Conservation (phyloP, 805 yeast genomes). For the Cyberlindnera japonica region DNA sequence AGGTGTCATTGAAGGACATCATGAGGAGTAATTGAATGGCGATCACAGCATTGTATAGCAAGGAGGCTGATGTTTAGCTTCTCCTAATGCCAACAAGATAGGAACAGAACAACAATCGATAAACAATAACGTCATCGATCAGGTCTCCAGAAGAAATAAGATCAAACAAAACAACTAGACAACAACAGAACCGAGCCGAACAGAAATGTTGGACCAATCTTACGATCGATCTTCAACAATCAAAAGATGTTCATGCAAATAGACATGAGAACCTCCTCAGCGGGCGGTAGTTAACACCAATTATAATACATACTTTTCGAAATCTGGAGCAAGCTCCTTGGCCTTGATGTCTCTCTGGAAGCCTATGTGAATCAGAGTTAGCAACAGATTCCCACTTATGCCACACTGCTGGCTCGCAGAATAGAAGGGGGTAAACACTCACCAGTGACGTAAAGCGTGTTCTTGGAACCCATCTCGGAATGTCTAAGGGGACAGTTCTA, state of each 20-base stretch:
- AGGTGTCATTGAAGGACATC: too few species aligned
- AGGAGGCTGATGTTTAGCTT: too few species aligned
- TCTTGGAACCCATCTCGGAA: constrained; percentile 26
- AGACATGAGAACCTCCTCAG: not conserved
- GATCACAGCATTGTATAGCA: too few species aligned
- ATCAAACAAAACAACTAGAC: not conserved
- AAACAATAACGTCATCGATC: too few species aligned
- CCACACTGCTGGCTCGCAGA: too few species aligned
- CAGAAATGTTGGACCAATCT: too few species aligned
- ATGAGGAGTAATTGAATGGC: too few species aligned
- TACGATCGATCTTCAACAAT: not conserved
- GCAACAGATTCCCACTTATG: too few species aligned
- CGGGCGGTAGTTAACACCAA: not conserved
- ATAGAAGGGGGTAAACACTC: too few species aligned
- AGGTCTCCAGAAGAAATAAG: not conserved
- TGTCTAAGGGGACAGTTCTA: not conserved
- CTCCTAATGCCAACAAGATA: too few species aligned
- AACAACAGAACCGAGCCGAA: not conserved
- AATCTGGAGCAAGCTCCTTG: constrained; percentile 53
- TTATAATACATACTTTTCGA: constrained; percentile 50
- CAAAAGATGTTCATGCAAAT: not conserved
- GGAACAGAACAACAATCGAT: too few species aligned
- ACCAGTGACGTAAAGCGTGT: constrained; percentile 52
- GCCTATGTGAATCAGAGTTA: constrained; percentile 25
- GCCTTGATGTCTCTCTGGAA: constrained; percentile 52